These are phyloP conservation scores for Aspergillus ibericus DNA, from an alignment of 2,329 filamentous ascomycete species.

Conservation along the genomic window DNA sequence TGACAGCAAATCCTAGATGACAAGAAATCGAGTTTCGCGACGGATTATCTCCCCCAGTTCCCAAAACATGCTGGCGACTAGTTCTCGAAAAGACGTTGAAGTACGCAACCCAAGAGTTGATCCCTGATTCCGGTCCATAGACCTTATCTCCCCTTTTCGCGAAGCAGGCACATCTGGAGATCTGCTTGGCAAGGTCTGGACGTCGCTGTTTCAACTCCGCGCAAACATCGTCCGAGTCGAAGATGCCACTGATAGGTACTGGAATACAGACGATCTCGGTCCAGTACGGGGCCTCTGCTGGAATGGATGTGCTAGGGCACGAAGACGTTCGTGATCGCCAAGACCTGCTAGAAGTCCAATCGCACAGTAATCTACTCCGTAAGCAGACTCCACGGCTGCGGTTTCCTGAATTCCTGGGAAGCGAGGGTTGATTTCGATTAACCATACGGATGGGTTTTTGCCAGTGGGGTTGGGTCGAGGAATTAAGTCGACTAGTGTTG, in stretches of 20 bases:
- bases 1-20: background rate
- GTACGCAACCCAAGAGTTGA: background rate
- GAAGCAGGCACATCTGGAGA: background rate
- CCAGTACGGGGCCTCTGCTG: background rate
- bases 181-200: background rate
- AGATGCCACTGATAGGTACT: background rate
- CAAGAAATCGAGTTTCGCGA: background rate
- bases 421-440: constrained; percentile 12
- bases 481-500: background rate
- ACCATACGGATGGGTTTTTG: background rate
- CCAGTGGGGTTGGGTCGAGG: background rate
- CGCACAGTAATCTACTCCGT: constrained; percentile 12
- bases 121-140: background rate
- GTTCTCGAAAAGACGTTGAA: constrained; percentile 8
- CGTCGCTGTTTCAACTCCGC: background rate
- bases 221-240: background rate
- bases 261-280: constrained; percentile 7
- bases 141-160: background rate
- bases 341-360: background rate
- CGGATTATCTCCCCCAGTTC: background rate
- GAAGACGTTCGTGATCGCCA: background rate
- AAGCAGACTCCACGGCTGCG: background rate
- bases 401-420: background rate
- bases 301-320: background rate
- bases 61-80: background rate